Base-by-base conservation (phyloP, 169 alveolate species). In the Plasmodium vivax region DNA sequence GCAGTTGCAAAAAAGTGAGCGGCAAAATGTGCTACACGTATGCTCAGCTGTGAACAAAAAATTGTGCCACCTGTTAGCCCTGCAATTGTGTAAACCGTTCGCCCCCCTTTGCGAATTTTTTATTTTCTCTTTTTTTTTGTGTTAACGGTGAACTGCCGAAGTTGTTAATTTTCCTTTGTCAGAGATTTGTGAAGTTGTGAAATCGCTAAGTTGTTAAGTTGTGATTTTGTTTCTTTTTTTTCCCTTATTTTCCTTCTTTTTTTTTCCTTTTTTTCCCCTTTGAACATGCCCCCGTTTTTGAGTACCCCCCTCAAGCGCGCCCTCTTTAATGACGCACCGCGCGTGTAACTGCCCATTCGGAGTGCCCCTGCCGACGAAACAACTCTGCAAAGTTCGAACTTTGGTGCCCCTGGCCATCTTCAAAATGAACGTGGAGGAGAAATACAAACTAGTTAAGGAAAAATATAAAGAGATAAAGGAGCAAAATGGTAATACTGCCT, bases 391-490 rank as follows among this genome's bases (percentile, higher is more conserved):
- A 68, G n/a, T 30, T 68, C 38, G 77, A 68, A 68, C 77, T 43
- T 6, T 12, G 30, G 68, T 58, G 34, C 34, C n/a, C 43, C 16
- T 47, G 16, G 9, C 51, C 30, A n/a, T 85, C 41, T 51, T 58
- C 47, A 81, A 80, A 90, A 90, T 90, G 94, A 79, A 90, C 51
- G 51, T 90, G 51, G 87, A 90, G 74, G 94, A 90, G 23, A 90
- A 90, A 81, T 90, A 90, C 84, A 90, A 90, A 47, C 74, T 90
- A 1, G 45, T 90, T 79, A 90, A 90, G 71, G 94, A 90, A 90
- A 90, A 90, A 71, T 90, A 90, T 43, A 90, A 90, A 81, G 94
- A 90, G 51, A 68, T 90, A 90, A 90, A 90, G 38, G 91, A 90
- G 27, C 94, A 90, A 80, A 90, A 90, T 90, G 94, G 94, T 90